phyloP scores from a whole-genome alignment of 1,284 basidiomycete species.

The Melampsora larici-populina region DNA sequence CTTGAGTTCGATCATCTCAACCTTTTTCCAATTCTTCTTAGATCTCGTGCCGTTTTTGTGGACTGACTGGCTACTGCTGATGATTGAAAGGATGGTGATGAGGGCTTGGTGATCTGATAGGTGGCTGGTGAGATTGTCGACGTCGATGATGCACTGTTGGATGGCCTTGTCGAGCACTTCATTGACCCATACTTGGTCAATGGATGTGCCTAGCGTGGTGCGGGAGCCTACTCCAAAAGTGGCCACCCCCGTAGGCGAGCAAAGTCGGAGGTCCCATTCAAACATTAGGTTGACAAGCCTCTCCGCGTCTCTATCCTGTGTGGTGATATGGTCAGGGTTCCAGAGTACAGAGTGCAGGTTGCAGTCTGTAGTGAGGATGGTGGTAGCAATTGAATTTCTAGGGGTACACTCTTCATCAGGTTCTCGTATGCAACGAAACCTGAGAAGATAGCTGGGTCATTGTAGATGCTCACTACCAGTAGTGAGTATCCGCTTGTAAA shows the following conservation, averaged over 20 bases:
- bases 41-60: neutral
- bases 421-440: neutral
- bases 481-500: too few relatives aligned
- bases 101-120: slow-evolving; percentile 31
- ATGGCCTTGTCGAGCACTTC: neutral
- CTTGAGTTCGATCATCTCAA: neutral
- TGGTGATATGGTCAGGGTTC: neutral
- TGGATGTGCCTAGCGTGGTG: neutral
- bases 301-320: neutral
- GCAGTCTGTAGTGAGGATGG: slow-evolving; percentile 5
- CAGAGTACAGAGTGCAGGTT: slow-evolving; percentile 1
- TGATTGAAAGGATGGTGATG: neutral
- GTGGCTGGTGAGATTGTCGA: neutral
- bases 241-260: neutral
- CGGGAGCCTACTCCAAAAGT: neutral
- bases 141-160: neutral
- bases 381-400: neutral
- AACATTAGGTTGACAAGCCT: neutral
- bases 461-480: neutral
- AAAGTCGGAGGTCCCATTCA: neutral
- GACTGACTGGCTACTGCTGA: neutral
- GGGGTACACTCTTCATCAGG: neutral
- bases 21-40: neutral
- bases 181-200: slow-evolving; percentile 19
- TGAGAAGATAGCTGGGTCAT: neutral